phyloP scores from a whole-genome alignment of 1,284 basidiomycete genomes.

The Vanrija humicola region DNA sequence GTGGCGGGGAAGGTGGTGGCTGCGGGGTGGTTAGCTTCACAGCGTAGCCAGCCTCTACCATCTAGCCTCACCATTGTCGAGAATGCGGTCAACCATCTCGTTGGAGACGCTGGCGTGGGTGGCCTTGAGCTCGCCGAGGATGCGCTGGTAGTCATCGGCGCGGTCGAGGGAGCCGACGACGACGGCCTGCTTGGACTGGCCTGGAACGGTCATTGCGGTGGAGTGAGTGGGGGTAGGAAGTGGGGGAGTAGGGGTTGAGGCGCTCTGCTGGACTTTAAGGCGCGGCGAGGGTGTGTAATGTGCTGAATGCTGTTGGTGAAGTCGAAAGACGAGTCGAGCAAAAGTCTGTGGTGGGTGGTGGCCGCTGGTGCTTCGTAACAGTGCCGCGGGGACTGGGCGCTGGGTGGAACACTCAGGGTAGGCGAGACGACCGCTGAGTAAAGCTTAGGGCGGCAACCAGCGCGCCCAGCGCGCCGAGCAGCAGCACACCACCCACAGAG shows the following conservation, averaged over 20 bases:
- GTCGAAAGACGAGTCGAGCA: too few relatives aligned
- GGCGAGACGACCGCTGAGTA: too few relatives aligned
- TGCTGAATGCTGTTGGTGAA: too few relatives aligned
- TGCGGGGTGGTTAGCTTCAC: slow-evolving; percentile 12
- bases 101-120: slow-evolving; percentile 31
- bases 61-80: slow-evolving; percentile 43
- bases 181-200: slow-evolving; percentile 22
- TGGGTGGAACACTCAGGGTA: too few relatives aligned
- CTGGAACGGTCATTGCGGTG: slow-evolving; percentile 3
- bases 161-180: slow-evolving; percentile 47
- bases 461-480: too few relatives aligned
- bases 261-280: too few relatives aligned
- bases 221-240: background rate
- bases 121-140: slow-evolving; percentile 33
- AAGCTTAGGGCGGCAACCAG: too few relatives aligned
- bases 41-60: background rate
- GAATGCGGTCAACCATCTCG: slow-evolving; percentile 48
- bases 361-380: too few relatives aligned
- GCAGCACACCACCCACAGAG: too few relatives aligned
- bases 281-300: too few relatives aligned
- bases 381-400: too few relatives aligned
- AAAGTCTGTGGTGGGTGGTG: too few relatives aligned
- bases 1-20: slow-evolving; percentile 42
- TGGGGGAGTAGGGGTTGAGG: background rate
- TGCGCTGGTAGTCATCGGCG: slow-evolving; percentile 42